Percentiles rank a stretch among this genome's conserved stretches.
These are phyloP conservation scores for Schizosaccharomyces osmophilus DNA, from an alignment of 805 yeast species.

Conservation along the genomic window DNA sequence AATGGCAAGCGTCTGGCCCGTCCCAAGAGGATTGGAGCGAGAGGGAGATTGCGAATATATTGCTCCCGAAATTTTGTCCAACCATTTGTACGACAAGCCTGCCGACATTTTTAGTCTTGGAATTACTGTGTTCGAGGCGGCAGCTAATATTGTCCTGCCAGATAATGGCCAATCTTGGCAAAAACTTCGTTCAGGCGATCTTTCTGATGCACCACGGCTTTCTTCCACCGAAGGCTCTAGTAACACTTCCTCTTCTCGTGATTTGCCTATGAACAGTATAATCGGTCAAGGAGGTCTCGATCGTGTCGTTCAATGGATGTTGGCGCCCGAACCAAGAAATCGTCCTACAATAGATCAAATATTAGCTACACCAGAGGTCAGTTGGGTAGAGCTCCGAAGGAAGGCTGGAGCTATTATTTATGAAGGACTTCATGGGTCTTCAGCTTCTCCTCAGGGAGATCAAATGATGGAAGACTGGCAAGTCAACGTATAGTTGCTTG, in stretches of 20 bases:
- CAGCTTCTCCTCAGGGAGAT: constrained; percentile 5
- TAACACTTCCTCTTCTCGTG: background rate
- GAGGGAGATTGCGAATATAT: constrained; percentile 96
- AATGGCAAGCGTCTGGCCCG: constrained; percentile 63
- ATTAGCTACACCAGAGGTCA: constrained; percentile 47
- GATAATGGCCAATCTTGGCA: constrained; percentile 96
- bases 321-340: constrained; percentile 52
- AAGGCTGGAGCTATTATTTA: constrained; percentile 83
- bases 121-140: constrained; percentile 75
- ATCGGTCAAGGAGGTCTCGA: constrained; percentile 24
- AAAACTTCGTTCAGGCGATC: constrained; percentile 77
- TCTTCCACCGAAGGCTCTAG: background rate
- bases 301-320: constrained; percentile 64
- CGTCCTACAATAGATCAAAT: constrained; percentile 63
- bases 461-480: constrained; percentile 1
- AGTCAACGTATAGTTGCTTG: background rate
- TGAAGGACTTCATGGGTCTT: constrained; percentile 89
- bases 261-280: background rate
- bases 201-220: constrained; percentile 45
- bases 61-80: constrained; percentile 82
- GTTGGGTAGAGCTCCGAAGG: constrained; percentile 51
- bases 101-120: constrained; percentile 94
- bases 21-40: constrained; percentile 37
- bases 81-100: constrained; percentile 61
- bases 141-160: constrained; percentile 83